phyloP scores from a whole-genome alignment of 1,284 basidiomycete genomes.

The Ustilago nuda region DNA sequence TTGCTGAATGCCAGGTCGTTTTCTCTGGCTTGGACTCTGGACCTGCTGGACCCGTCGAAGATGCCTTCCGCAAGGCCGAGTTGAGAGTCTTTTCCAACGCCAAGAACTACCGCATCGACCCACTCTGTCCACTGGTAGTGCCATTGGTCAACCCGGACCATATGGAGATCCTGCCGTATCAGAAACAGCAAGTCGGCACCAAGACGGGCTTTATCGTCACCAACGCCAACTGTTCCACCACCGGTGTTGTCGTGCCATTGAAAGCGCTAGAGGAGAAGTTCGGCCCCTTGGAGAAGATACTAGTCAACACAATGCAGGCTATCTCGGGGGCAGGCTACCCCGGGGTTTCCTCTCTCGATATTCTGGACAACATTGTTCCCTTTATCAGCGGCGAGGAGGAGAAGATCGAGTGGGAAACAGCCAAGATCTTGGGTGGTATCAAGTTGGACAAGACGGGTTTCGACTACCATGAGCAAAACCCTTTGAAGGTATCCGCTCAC shows the following conservation, averaged over 20 bases:
- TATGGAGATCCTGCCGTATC: slow-evolving; percentile 85
- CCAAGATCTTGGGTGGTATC: slow-evolving; percentile 87
- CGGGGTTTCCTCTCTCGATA: slow-evolving; percentile 89
- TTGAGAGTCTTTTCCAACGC: slow-evolving; percentile 96
- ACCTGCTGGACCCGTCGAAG: slow-evolving; percentile 93
- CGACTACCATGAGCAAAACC: slow-evolving; percentile 84
- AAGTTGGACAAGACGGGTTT: slow-evolving; percentile 72
- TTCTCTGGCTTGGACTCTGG: slow-evolving; percentile 96
- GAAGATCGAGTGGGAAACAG: slow-evolving; percentile 98
- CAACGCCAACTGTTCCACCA: slow-evolving; percentile 99
- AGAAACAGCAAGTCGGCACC: slow-evolving; percentile 74
- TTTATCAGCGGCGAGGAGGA: slow-evolving; percentile 88
- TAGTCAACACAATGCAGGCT: slow-evolving; percentile 97
- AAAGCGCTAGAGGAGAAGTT: slow-evolving; percentile 91
- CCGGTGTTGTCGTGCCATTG: slow-evolving; percentile 90
- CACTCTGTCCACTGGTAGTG: slow-evolving; percentile 94
- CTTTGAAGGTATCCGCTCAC: slow-evolving; percentile 86
- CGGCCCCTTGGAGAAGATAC: slow-evolving; percentile 87
- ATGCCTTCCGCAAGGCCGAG: slow-evolving; percentile 86
- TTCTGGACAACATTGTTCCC: slow-evolving; percentile 95
- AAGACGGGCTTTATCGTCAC: slow-evolving; percentile 92
- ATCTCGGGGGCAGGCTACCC: slow-evolving; percentile 98
- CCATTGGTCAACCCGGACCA: slow-evolving; percentile 94
- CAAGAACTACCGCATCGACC: slow-evolving; percentile 95
- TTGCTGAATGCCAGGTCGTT: slow-evolving; percentile 85